A percentile compares a stretch with the other conserved stretches of the same genome.
phyloP scores from a whole-genome alignment of 140 eudicot species.

The Senecio squalidus region DNA sequence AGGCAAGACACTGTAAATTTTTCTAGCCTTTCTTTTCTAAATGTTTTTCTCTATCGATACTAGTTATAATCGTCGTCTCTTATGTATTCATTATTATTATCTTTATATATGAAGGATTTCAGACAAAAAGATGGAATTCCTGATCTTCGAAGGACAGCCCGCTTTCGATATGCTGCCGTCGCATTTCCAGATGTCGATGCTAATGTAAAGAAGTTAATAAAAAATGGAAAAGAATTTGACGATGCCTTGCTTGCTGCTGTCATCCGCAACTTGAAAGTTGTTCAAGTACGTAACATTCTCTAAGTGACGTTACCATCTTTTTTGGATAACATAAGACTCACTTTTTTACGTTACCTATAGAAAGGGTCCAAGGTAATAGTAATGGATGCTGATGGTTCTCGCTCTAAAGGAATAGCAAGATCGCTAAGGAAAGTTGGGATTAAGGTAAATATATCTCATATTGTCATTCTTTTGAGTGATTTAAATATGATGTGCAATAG shows the following conservation, averaged over 20 bases:
- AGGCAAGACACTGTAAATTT: constrained; percentile 83
- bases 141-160: constrained; percentile 87
- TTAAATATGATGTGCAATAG: neutral
- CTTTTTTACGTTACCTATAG: constrained; percentile 36
- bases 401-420: constrained; percentile 89
- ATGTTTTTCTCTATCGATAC: constrained; percentile 8
- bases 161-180: constrained; percentile 77
- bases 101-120: constrained; percentile 51
- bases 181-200: constrained; percentile 72
- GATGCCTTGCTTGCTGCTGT: constrained; percentile 66
- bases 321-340: constrained; percentile 15
- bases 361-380: constrained; percentile 77
- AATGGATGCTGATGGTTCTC: constrained; percentile 86
- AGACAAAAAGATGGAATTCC: constrained; percentile 92
- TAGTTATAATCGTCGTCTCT: neutral
- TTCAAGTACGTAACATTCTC: constrained; percentile 43
- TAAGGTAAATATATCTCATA: constrained; percentile 51
- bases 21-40: constrained; percentile 43
- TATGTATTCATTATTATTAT: constrained; percentile 20
- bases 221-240: constrained; percentile 67
- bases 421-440: constrained; percentile 71
- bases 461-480: constrained; percentile 8
- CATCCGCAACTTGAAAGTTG: constrained; percentile 82
- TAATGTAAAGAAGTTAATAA: constrained; percentile 52
- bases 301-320: neutral